Conservation (phyloP, 441 rosid genomes). For the Populus trichocarpa region DNA sequence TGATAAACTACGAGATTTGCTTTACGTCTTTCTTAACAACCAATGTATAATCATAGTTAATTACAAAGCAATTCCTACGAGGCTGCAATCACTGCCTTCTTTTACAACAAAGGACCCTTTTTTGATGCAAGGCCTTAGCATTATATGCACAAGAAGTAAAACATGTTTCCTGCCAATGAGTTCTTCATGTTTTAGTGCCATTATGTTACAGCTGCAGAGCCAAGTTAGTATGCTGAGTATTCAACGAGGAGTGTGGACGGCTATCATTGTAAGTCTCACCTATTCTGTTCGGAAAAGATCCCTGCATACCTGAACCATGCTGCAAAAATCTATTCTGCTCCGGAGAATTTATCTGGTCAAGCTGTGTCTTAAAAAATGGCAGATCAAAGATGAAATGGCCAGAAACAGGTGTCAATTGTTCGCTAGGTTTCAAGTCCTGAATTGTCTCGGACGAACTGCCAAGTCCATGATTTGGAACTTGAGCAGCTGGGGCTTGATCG, state of each 20-base stretch:
- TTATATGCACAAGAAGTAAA: neutral
- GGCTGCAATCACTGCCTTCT: neutral
- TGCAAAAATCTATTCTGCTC: constrained; percentile 18
- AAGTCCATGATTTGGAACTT: neutral
- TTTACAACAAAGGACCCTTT: neutral
- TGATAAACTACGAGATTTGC: neutral
- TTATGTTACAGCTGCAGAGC: constrained; percentile 28
- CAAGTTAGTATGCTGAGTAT: constrained; percentile 16
- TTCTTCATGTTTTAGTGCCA: neutral
- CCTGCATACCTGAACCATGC: constrained; percentile 8
- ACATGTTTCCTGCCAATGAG: neutral
- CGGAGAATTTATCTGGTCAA: constrained; percentile 32
- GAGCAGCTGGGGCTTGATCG: constrained; percentile 10
- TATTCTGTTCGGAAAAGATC: constrained; percentile 5
- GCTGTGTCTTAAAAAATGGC: constrained; percentile 34
- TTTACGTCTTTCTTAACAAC: neutral
- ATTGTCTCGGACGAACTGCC: neutral
- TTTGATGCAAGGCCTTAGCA: neutral
- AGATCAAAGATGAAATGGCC: constrained; percentile 36
- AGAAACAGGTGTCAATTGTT: constrained; percentile 9
- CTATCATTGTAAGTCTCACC: constrained; percentile 15
- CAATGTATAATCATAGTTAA: neutral
- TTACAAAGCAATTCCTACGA: neutral
- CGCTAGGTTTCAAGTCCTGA: constrained; percentile 16
- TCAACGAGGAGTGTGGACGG: constrained; percentile 19